Base-by-base conservation (phyloP, 352 stramenopile species). In the Phytophthora palmivora region DNA sequence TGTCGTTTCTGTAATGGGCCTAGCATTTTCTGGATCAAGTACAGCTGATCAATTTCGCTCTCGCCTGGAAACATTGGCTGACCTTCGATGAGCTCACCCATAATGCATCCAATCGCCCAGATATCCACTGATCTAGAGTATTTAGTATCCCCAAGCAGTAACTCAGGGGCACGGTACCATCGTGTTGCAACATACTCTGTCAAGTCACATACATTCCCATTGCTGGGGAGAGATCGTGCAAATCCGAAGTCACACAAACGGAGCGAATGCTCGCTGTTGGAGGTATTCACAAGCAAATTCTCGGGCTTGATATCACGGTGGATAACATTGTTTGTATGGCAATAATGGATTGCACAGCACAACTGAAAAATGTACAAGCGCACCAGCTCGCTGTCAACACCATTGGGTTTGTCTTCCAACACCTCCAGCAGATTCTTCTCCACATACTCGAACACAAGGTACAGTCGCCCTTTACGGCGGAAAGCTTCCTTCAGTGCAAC, bases 301-400 rank as follows among this genome's bases (percentile, higher is more conserved):
- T 99, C 97, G 19, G 98, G 98, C 70, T 99, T 99, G 76, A 99
- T 99, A 81, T 99, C 98, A 12, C 96, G 89, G 72, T 99, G 97
- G 72, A 98, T 98, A 52, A 99, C 98, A 21, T 93, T 97, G 46
- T 98, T 89, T 1, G 70, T 67, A 68, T 99, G 98, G 61, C 99
- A 99, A 72, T 99, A 98, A 38, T 95, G 96, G 28, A 99, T 87
- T 19, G 97, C 96, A 32, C 97, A 92, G 38, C 90, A 98, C 18
- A 99, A 83, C 75, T 99, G 98, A 76, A 99, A 99, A 26, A 99
- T 89, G 75, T 99, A 99, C 3, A 98, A 79, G 71, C 98, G 98
- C 32, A 99, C 97, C 63, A 98, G 96, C 41, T 98, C 90, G 30
- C 74, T 80, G 6, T 92, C 86, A 21, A 98, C 75, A 15, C 94